Evolutionary conservation across 116 monocot genomes (phyloP).

Genomic region (Dioscorea cayenensis): DNA sequence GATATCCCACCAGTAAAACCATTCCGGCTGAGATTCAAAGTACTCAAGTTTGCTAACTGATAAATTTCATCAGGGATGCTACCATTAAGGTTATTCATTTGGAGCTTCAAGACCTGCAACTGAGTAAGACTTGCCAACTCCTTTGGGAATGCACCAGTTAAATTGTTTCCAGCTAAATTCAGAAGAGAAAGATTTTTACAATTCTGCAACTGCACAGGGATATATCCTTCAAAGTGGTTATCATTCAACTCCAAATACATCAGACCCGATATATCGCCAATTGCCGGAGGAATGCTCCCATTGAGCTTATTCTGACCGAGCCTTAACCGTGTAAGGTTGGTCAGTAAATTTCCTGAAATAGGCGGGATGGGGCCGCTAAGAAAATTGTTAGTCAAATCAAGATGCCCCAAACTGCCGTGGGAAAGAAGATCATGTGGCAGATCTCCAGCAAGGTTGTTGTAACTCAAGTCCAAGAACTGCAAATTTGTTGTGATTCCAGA

Average conservation of each 20-base stretch:
- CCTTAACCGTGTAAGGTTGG: slow-evolving; percentile 22
- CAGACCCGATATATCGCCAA: slow-evolving; percentile 25
- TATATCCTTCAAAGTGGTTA: slow-evolving; percentile 30
- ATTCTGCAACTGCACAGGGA: slow-evolving; percentile 21
- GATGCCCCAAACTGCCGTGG: slow-evolving; percentile 14
- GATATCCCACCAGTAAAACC: slow-evolving; percentile 33
- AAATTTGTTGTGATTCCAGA: slow-evolving; percentile 21
- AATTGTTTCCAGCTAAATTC: slow-evolving; percentile 39
- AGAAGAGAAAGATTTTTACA: slow-evolving; percentile 34
- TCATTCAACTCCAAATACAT: slow-evolving; percentile 45
- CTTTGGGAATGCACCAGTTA: slow-evolving; percentile 23
- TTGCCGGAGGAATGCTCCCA: slow-evolving; percentile 32
- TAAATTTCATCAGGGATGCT: slow-evolving; percentile 34
- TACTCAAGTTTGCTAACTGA: slow-evolving; percentile 14
- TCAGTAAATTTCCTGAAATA: slow-evolving; percentile 29
- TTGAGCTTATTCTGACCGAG: slow-evolving; percentile 32
- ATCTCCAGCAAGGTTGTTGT: slow-evolving; percentile 27
- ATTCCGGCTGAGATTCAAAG: slow-evolving; percentile 44
- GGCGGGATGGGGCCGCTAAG: slow-evolving; percentile 38
- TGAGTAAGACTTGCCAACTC: slow-evolving; percentile 32
- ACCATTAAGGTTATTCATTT: slow-evolving; percentile 30
- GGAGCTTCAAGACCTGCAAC: slow-evolving; percentile 35
- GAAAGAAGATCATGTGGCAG: slow-evolving; percentile 44
- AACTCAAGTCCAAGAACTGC: slow-evolving; percentile 52
- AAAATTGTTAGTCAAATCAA: slow-evolving; percentile 28